Evolutionary conservation across 257 asterid genomes (phyloP).

Genomic region (Ehretia macrophylla): DNA sequence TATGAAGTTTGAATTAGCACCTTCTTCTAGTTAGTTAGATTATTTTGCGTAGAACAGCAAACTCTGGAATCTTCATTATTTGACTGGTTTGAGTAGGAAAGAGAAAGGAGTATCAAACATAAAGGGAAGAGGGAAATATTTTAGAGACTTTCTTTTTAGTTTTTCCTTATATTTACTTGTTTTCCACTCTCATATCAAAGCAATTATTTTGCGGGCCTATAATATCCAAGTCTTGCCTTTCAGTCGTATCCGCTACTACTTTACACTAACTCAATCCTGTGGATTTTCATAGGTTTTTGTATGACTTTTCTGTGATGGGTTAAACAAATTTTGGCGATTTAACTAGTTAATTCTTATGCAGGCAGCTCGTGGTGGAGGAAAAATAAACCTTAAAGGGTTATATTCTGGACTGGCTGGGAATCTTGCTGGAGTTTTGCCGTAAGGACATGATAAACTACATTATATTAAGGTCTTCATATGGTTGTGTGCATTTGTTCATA

Average conservation of each 20-base stretch:
- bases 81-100: background rate
- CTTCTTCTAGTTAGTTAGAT: too few relatives aligned
- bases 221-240: too few relatives aligned
- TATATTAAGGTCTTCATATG: background rate
- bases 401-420: constrained; percentile 95
- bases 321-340: background rate
- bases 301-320: background rate
- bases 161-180: too few relatives aligned
- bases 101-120: background rate
- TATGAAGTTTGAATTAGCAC: too few relatives aligned
- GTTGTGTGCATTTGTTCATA: background rate
- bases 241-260: too few relatives aligned
- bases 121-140: too few relatives aligned
- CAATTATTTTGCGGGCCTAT: too few relatives aligned
- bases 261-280: too few relatives aligned
- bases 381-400: constrained; percentile 82
- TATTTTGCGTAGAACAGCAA: too few relatives aligned
- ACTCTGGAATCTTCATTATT: too few relatives aligned
- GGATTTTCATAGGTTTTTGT: background rate
- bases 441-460: constrained; percentile 28
- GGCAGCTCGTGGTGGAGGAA: constrained; percentile 93
- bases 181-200: too few relatives aligned
- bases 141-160: too few relatives aligned
- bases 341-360: constrained; percentile 21
- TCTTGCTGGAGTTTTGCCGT: constrained; percentile 97